A percentile compares a stretch with the other conserved stretches of the same genome.
Conservation (phyloP, 495 filamentous ascomycete species). For the Trichocladium antarcticum region DNA sequence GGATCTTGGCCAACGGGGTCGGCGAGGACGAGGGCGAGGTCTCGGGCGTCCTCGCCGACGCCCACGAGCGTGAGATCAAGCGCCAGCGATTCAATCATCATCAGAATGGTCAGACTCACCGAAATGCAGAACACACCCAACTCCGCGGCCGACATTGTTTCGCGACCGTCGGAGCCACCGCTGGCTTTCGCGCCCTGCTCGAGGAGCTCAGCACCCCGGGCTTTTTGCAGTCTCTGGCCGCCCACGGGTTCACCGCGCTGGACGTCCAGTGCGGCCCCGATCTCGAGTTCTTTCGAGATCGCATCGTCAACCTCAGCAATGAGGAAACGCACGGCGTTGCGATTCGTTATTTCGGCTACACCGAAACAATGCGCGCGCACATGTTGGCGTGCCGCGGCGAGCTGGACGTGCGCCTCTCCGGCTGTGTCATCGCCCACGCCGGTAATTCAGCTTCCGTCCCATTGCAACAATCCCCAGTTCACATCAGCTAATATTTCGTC, state of each 20-base stretch:
- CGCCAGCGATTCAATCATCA: not conserved
- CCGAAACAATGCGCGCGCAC: conserved; percentile 41
- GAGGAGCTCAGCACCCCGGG: conserved; percentile 47
- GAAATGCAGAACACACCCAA: not conserved
- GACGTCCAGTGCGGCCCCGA: conserved; percentile 66
- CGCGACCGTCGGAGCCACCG: conserved; percentile 87
- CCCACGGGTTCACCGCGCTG: conserved; percentile 51
- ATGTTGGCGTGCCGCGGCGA: conserved; percentile 37
- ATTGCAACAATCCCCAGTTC: not conserved
- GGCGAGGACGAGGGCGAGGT: not conserved
- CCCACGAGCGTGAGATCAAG: not conserved
- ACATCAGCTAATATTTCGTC: conserved; percentile 8
- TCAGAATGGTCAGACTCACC: no score
- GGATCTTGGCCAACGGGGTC: not conserved
- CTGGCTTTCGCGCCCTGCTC: conserved; percentile 63
- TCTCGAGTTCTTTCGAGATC: conserved; percentile 20
- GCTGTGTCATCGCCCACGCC: conserved; percentile 79
- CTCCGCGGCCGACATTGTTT: conserved; percentile 34
- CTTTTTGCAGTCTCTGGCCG: conserved; percentile 49
- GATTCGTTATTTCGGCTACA: conserved; percentile 57
- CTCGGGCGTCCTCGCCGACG: not conserved
- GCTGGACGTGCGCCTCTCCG: conserved; percentile 28
- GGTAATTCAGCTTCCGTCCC: conserved; percentile 42
- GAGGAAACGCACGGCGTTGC: conserved; percentile 25
- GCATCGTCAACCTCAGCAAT: conserved; percentile 7